These are phyloP conservation scores for Begonia fuchsioides DNA, from an alignment of 306 rosid genomes.

Conservation along the genomic window DNA sequence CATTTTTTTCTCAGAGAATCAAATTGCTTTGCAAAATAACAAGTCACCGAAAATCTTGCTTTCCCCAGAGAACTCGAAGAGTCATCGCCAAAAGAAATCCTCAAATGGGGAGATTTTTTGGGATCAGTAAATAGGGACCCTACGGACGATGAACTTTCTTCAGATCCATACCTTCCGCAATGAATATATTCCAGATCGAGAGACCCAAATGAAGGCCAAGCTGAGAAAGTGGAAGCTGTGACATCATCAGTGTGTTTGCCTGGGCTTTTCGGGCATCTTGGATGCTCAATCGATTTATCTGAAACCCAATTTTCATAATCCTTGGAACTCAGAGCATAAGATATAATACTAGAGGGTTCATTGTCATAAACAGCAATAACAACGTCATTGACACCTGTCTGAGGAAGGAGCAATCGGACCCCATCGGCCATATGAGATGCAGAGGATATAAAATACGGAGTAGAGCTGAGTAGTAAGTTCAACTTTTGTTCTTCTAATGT, in stretches of 20 bases:
- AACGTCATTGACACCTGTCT: constrained; percentile 32
- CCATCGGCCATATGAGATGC: constrained; percentile 59
- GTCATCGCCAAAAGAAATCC: constrained; percentile 67
- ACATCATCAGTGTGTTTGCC: constrained; percentile 42
- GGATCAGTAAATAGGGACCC: constrained; percentile 47
- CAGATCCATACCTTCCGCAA: constrained; percentile 61
- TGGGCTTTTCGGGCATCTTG: constrained; percentile 25
- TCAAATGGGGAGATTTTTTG: constrained; percentile 59
- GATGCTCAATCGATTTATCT: constrained; percentile 36
- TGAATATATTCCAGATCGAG: constrained; percentile 66
- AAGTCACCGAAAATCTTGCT: constrained; percentile 81
- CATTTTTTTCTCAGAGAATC: constrained; percentile 75
- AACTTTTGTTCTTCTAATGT: constrained; percentile 60
- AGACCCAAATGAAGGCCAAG: constrained; percentile 62
- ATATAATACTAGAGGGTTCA: constrained; percentile 86
- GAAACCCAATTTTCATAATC: constrained; percentile 68
- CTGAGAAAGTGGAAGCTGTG: constrained; percentile 41
- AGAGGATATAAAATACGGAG: constrained; percentile 56
- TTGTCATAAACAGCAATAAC: constrained; percentile 89
- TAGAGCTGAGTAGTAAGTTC: constrained; percentile 34
- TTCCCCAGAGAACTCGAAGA: constrained; percentile 45
- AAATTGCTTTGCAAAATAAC: constrained; percentile 83
- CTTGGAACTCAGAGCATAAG: constrained; percentile 75
- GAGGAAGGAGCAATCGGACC: constrained; percentile 74
- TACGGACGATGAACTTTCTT: constrained; percentile 54